Percentiles rank a stretch among this genome's conserved stretches.
Conservation (phyloP, 257 asterid species). For the Solanum piurae region DNA sequence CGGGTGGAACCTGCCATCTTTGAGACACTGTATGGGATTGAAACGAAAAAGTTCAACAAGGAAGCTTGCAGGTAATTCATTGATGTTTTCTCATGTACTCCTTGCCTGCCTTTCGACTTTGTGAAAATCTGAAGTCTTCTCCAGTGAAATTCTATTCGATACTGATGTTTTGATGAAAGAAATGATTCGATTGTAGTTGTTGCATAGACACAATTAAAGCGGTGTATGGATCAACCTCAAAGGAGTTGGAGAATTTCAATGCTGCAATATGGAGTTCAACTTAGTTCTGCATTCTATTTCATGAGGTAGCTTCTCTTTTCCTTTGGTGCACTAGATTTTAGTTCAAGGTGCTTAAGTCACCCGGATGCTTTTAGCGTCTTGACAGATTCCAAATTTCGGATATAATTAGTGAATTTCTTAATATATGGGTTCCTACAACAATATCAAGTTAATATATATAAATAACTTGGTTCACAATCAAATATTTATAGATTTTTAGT, state of each 20-base stretch:
- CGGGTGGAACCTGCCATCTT: conserved; percentile 81
- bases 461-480: not conserved
- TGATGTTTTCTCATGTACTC: not conserved
- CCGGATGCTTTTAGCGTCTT: not conserved
- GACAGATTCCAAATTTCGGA: not conserved
- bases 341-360: not conserved
- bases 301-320: not conserved
- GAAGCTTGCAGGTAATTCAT: conserved; percentile 83
- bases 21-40: conserved; percentile 57
- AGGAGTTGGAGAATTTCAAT: conserved; percentile 61
- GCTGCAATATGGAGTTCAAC: conserved; percentile 45
- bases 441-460: not conserved
- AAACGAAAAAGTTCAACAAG: conserved; percentile 65
- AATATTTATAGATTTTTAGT: not conserved
- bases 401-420: not conserved
- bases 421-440: not conserved
- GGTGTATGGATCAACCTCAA: conserved; percentile 52
- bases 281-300: not conserved
- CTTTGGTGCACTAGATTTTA: not conserved
- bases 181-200: conserved; percentile 32
- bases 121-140: not conserved
- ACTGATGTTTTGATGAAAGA: not conserved
- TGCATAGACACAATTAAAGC: conserved; percentile 80
- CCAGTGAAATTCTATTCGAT: not conserved
- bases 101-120: not conserved